Conservation (phyloP, 2,329 filamentous ascomycete genomes). For the Scytalidium sp. region DNA sequence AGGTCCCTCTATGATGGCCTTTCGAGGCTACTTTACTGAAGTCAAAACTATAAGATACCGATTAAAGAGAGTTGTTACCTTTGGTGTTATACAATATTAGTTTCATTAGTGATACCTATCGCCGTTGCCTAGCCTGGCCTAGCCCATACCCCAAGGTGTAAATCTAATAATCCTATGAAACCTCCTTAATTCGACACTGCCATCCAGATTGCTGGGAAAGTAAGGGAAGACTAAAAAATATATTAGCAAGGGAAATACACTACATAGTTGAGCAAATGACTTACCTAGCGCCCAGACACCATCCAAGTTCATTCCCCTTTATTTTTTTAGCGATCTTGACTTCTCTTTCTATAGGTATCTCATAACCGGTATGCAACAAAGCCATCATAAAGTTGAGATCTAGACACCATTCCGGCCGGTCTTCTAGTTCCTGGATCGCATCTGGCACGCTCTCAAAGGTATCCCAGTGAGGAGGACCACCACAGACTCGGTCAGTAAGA, state of each 20-base stretch:
- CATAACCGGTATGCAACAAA: conserved; percentile 90
- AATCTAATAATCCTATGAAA: conserved; percentile 46
- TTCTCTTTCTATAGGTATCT: conserved; percentile 95
- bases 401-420: conserved; percentile 85
- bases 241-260: conserved; percentile 33
- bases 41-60: neutral
- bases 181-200: conserved; percentile 80
- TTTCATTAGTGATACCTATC: neutral
- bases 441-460: conserved; percentile 73
- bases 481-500: conserved; percentile 80
- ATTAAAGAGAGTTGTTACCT: neutral
- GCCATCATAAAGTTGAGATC: conserved; percentile 97
- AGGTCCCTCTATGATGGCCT: conserved; percentile 43
- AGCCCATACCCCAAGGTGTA: neutral
- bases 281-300: conserved; percentile 95
- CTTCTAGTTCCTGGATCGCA: conserved; percentile 76
- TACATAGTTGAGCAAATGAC: conserved; percentile 25
- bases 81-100: neutral
- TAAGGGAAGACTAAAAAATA: conserved; percentile 67
- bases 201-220: conserved; percentile 80
- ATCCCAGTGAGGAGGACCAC: conserved; percentile 73
- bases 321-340: conserved; percentile 99
- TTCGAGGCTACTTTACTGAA: conserved; percentile 3
- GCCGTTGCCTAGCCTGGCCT: neutral
- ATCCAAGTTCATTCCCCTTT: conserved; percentile 92